Base-by-base conservation (phyloP, 2,329 filamentous ascomycete genomes). In the Calonectria hongkongensis region DNA sequence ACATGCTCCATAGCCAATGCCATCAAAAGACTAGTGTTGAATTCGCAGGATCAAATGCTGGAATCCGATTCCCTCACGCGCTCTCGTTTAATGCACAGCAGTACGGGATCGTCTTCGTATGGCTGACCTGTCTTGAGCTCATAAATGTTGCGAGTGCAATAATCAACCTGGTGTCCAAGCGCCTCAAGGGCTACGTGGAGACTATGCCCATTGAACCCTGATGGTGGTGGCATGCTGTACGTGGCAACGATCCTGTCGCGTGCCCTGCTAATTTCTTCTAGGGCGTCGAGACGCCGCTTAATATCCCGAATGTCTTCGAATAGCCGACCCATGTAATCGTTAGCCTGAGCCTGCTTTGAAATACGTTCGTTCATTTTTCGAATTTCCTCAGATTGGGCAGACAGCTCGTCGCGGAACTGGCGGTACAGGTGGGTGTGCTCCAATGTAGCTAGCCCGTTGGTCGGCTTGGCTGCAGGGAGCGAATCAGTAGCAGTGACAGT, bases 91-190 rank as follows among this genome's bases (percentile, higher is more conserved):
- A 70, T 56, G 41, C 43, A 41, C 16, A 64, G 25, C 48, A 70
- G 25, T 4, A 36, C 47, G 7, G 68, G 68, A 15, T 70, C 68
- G 21, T 70, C 68, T 27, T 70, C 68, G 50, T 66, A 65, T 12
- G 30, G 50, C 21, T 60, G 48, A 30, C 62, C 62, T 41, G 50
- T 70, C 30, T 66, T 65, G 60, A 70, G 62, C 50, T 70, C 48
- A 45, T 70, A 54, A 39, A 70, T 65, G 50, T 65, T 64, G 60
- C 68, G 68, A 27, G 68, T 70, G 62, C 68, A 70, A 33, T 58
- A 60, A 3, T 70, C 60, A 15, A 70, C 60, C 18, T 70, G 68
- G 28, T 50, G 62, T 21, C 50, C 68, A 27, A 70, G 62, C 30
- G 68, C 62, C 60, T 66, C 68, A 10, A 70, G 21, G 28, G 68